Evolutionary conservation across 2,329 filamentous ascomycete genomes (phyloP), one percentile per base, ranked within the genome.

Genomic region (Aspergillus pseudoviridinutans): DNA sequence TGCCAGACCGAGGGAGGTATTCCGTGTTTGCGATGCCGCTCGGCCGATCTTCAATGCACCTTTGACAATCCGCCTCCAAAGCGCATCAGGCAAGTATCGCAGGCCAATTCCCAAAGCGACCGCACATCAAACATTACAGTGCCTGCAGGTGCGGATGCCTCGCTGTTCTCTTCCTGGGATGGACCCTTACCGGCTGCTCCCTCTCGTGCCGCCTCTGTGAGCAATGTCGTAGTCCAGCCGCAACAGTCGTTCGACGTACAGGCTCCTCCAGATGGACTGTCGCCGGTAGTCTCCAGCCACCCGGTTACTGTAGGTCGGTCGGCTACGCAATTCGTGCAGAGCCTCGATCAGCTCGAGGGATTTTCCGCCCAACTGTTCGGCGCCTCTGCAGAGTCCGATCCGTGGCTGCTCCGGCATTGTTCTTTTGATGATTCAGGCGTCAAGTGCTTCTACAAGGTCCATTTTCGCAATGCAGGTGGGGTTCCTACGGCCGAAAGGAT

Each of bases 401-500:
- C 71, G 22, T 74, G 72, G 70, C 61, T 75, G 3, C 61, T 74
- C 22, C 58, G 72, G 20, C 73, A 76, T 56, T 74, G 71, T 56
- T 67, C 65, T 10, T 75, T 73, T 49, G 71, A 76, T 51, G 71
- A 74, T 50, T 62, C 69, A 24, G 73, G 72, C 1, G 66, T 75
- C 56, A 67, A 69, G 8, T 64, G 64, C 24, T 72, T 74, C 28
- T 68, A 74, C 57, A 71, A 70, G 51, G 63, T 74, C 8, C 71
- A 74, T 55, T 69, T 72, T 54, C 71, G 73, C n/a, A 73, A 74
- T 58, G 73, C 70, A 4, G 73, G 73, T 2, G 73, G 73, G 8
- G 70, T 74, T 20, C 73, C 71, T 0, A 69, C 68, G 1, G 59
- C 61, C 1, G 70, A 72, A 6, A 64, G 67, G 54, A 72, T 75